Percentiles rank a stretch among this genome's conserved stretches.
These are phyloP conservation scores for Acanthamoeba royreba DNA, from an alignment of 208 protist genomes.

Conservation along the genomic window DNA sequence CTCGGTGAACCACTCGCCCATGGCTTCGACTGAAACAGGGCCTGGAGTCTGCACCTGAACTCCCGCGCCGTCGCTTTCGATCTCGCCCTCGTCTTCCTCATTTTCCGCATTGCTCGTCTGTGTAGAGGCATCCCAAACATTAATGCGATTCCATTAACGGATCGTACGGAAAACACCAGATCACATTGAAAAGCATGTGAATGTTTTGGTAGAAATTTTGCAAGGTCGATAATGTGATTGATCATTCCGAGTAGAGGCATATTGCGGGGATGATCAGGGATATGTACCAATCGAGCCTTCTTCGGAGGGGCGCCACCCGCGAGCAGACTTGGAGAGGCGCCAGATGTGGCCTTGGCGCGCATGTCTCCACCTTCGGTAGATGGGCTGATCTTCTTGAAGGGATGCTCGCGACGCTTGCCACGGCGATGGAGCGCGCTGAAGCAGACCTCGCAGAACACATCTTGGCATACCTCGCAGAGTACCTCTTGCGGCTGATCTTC, in stretches of 20 bases:
- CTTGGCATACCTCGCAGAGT: constrained; percentile 44
- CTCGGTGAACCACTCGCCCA: constrained; percentile 8
- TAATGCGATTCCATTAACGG: too few species aligned
- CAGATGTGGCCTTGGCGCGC: neutral
- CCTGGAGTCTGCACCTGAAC: neutral
- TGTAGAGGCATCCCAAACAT: neutral
- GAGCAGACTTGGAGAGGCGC: neutral
- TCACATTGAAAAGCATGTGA: too few species aligned
- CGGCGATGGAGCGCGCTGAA: constrained; percentile 46
- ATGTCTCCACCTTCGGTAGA: too few species aligned
- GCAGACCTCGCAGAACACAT: constrained; percentile 60
- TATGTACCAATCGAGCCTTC: neutral
- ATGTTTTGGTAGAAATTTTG: neutral
- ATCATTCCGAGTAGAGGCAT: neutral
- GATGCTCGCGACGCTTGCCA: constrained; percentile 37
- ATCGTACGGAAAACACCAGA: too few species aligned
- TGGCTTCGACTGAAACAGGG: neutral
- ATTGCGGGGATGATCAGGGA: neutral
- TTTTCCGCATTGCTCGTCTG: neutral
- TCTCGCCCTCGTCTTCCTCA: neutral
- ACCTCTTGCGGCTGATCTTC: constrained; percentile 55
- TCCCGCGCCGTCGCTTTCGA: neutral
- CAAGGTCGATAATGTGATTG: neutral
- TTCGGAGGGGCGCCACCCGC: neutral
- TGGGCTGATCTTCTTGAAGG: neutral